Conservation (phyloP, 768 basidiomycete species). For the Mycena olivaceomarginata region DNA sequence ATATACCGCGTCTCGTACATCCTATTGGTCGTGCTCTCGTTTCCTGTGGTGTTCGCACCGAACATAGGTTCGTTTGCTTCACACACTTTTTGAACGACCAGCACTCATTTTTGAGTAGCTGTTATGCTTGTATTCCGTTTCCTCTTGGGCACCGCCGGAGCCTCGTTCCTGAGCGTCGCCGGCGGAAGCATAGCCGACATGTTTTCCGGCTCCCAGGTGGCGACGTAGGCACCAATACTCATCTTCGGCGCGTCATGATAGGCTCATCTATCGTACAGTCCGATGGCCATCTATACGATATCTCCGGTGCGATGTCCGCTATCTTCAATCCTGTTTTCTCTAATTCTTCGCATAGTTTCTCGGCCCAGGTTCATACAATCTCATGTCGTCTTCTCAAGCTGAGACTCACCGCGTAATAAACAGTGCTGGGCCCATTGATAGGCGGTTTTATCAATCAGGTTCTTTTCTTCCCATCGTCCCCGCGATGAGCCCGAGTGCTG, state of each 20-base stretch:
- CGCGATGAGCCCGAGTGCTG: neutral
- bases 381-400: neutral
- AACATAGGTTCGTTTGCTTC: slow-evolving; percentile 68
- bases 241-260: neutral
- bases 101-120: slow-evolving; percentile 53
- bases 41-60: slow-evolving; percentile 85
- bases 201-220: slow-evolving; percentile 74
- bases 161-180: slow-evolving; percentile 74
- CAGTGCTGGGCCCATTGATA: slow-evolving; percentile 19
- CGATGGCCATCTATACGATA: slow-evolving; percentile 74
- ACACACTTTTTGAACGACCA: neutral
- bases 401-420: neutral
- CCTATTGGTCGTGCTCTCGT: slow-evolving; percentile 78
- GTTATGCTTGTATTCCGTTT: slow-evolving; percentile 78
- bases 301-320: slow-evolving; percentile 72
- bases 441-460: slow-evolving; percentile 83
- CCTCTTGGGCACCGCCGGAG: slow-evolving; percentile 73
- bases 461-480: slow-evolving; percentile 24
- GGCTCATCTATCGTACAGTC: slow-evolving; percentile 50
- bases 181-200: slow-evolving; percentile 76
- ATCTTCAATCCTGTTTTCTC: neutral
- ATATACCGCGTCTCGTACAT: slow-evolving; percentile 79
- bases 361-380: slow-evolving; percentile 35
- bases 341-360: slow-evolving; percentile 31
- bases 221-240: slow-evolving; percentile 64